Conservation (phyloP, 2,329 filamentous ascomycete species). For the Bertia moriformis region DNA sequence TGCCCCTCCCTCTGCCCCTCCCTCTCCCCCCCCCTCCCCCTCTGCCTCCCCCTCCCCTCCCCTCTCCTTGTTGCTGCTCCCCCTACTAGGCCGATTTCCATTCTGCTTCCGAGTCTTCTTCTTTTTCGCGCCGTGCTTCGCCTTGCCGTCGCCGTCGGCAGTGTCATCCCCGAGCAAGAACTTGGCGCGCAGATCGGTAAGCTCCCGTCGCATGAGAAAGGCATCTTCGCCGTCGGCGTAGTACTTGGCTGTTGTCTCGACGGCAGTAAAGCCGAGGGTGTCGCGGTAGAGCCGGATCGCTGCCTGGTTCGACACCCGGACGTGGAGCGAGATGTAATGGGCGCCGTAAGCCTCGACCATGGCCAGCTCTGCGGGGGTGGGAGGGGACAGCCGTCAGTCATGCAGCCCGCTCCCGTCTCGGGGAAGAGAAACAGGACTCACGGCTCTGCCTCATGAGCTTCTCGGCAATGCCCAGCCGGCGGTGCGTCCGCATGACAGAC, state of each 20-base stretch:
- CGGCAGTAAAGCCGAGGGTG: constrained; percentile 76
- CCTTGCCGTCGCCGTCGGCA: too few relatives aligned
- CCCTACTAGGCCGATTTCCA: too few relatives aligned
- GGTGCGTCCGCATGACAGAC: constrained; percentile 90
- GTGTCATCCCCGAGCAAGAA: constrained; percentile 33
- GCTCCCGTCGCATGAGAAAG: constrained; percentile 80
- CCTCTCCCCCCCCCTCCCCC: too few relatives aligned
- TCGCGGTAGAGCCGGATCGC: constrained; percentile 86
- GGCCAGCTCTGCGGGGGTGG: constrained; percentile 62
- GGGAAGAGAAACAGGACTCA: constrained; percentile 35
- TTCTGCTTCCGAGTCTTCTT: constrained; percentile 14
- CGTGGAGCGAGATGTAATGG: constrained; percentile 87
- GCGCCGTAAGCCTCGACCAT: constrained; percentile 94
- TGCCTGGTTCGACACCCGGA: constrained; percentile 83
- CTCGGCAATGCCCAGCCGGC: constrained; percentile 81
- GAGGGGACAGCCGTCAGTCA: constrained; percentile 2
- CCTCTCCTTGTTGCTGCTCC: too few relatives aligned
- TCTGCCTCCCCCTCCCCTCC: too few relatives aligned
- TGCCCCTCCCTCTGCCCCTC: too few relatives aligned
- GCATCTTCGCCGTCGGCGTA: constrained; percentile 97
- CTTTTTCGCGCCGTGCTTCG: constrained; percentile 17
- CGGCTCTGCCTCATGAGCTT: constrained; percentile 94
- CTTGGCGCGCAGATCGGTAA: constrained; percentile 40
- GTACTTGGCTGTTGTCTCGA: constrained; percentile 77
- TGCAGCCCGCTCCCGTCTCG: background rate